Base-by-base conservation (phyloP, 2,329 filamentous ascomycete species). In the Colletotrichum horii region DNA sequence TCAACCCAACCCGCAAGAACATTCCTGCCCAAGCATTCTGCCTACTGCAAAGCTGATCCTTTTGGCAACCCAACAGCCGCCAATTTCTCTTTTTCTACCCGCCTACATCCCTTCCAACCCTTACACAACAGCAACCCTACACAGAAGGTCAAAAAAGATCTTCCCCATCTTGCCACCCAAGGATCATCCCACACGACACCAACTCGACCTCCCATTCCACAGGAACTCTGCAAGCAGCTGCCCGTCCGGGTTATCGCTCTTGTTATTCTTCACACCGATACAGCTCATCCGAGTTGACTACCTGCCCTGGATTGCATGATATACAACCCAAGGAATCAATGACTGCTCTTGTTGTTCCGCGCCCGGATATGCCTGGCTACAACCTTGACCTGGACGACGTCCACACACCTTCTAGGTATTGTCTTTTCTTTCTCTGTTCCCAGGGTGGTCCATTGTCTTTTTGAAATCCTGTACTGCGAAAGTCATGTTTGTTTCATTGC, bases 371-470 rank as follows among this genome's bases (percentile, higher is more conserved):
- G 89, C 85, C 89, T 82, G 86, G 87, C 84, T 90, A 86, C 86
- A 89, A 86, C 81, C 82, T 88, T 84, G 89, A 91, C 82, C 87
- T 91, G 85, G 89, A 91, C 83, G 89, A 91, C 85, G 89, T 90
- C 84, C 87, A 90, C 82, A 89, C 89, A 81, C 88, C 91, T 82
- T 87, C 89, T 87, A 92, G 90, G 90, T 92, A 92, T 86, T 90
- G 88, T 87, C 88, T 88, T 88, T 86, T 83, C 83, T 87, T 86
- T 83, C 80, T 83, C 82, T 79, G 80, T 83, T 83, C 82, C 85
- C 84, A 84, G 87, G 85, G 84, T 84, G 81, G 81, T 83, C 82
- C 82, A 79, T 86, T 81, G 84, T 80, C 71, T 83, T 81, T 84
- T 81, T 68, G 70, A 30, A 38, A 58, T 80, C 76, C 78, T 82